These are phyloP conservation scores for Termitomyces sp. DNA, from an alignment of 768 basidiomycete species.

Conservation along the genomic window DNA sequence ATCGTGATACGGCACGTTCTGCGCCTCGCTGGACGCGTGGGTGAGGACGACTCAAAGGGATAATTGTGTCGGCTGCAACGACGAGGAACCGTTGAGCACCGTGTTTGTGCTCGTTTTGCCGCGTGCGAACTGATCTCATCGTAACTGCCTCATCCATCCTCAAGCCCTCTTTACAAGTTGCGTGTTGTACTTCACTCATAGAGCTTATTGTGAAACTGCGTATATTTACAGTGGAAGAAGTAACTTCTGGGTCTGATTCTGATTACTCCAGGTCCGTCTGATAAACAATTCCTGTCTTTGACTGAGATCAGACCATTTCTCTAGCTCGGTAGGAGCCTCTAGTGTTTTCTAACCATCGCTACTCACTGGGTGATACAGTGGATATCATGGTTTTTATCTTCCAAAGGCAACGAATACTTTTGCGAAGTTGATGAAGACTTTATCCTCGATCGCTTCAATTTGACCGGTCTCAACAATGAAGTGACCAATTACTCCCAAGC, in stretches of 20 bases:
- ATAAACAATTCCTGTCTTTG: slow-evolving; percentile 12
- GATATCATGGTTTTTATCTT: slow-evolving; percentile 97
- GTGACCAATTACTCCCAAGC: slow-evolving; percentile 94
- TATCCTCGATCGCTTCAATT: slow-evolving; percentile 96
- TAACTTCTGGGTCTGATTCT: slow-evolving; percentile 91
- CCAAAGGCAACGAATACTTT: slow-evolving; percentile 99
- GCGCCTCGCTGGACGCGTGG: slow-evolving; percentile 7
- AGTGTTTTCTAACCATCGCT: neutral
- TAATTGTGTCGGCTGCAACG: neutral
- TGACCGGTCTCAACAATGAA: slow-evolving; percentile 95
- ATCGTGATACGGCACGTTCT: slow-evolving; percentile 7
- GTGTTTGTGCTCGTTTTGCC: slow-evolving; percentile 12
- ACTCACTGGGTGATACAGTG: slow-evolving; percentile 51
- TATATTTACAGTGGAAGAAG: slow-evolving; percentile 65
- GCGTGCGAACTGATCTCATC: neutral
- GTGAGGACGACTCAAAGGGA: neutral
- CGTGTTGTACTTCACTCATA: neutral
- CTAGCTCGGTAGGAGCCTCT: slow-evolving; percentile 36
- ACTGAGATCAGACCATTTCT: slow-evolving; percentile 13
- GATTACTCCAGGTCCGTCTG: slow-evolving; percentile 87
- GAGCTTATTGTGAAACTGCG: neutral
- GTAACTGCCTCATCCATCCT: neutral
- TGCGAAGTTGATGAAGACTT: slow-evolving; percentile 99
- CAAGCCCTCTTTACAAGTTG: slow-evolving; percentile 9
- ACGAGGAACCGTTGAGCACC: too few species aligned